Conservation (phyloP, 2,329 filamentous ascomycete species). For the Exophiala sideris region DNA sequence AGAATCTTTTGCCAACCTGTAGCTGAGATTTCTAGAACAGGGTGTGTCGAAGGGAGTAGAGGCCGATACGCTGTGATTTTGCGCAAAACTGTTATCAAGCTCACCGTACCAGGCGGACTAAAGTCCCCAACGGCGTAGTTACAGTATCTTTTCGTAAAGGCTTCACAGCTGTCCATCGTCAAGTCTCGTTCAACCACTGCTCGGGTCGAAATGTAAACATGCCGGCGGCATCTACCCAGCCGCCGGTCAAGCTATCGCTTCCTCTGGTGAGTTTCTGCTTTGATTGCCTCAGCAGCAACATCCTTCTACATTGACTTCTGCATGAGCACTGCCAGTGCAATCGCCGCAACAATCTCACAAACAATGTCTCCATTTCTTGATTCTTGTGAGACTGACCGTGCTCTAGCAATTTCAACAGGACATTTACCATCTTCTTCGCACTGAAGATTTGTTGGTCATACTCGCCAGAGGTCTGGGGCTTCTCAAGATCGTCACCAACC, state of each 20-base stretch:
- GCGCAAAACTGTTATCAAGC: no score
- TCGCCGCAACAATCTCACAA: not conserved
- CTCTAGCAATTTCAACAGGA: constrained; percentile 81
- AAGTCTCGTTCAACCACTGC: no score
- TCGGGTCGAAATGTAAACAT: constrained; percentile 31
- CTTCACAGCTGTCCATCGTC: no score
- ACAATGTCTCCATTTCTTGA: not conserved
- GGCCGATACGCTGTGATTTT: no score
- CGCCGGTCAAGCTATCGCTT: constrained; percentile 61
- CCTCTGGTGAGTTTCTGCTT: constrained; percentile 48
- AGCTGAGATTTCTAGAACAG: no score
- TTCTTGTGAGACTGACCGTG: constrained; percentile 18
- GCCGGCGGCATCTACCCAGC: constrained; percentile 41
- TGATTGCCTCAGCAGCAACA: not conserved
- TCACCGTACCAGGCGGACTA: no score
- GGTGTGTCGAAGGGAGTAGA: no score
- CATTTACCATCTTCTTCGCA: constrained; percentile 83
- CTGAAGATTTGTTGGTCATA: constrained; percentile 90
- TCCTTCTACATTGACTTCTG: not conserved
- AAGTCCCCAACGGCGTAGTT: no score
- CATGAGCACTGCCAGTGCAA: not conserved
- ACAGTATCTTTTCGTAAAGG: no score
- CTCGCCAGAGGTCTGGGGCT: constrained; percentile 89
- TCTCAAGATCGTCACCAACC: constrained; percentile 87
- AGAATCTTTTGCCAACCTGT: no score